Percentiles rank a stretch among this genome's conserved stretches.
These are phyloP conservation scores for Fusarium liriodendri DNA, from an alignment of 2,329 filamentous ascomycete species.

Conservation along the genomic window DNA sequence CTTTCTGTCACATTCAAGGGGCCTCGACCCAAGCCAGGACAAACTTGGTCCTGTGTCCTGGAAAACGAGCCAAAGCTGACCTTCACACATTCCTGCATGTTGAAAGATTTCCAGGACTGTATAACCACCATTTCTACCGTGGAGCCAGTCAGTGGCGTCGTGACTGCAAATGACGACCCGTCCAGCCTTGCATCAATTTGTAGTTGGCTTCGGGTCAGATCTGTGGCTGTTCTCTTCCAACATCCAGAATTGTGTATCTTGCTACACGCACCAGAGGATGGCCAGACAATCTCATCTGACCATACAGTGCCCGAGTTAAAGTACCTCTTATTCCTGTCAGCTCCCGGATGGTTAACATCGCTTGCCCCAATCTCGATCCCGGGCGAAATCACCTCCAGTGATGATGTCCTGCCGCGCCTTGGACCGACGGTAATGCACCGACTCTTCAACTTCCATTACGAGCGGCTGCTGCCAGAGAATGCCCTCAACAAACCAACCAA, in stretches of 20 bases:
- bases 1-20: conserved; percentile 30
- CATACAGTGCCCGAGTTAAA: conserved; percentile 37
- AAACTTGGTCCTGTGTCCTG: conserved; percentile 45
- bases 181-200: conserved; percentile 44
- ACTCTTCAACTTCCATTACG: conserved; percentile 48
- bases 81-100: conserved; percentile 52
- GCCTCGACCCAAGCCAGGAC: background rate
- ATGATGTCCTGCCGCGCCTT: conserved; percentile 30
- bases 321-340: conserved; percentile 53
- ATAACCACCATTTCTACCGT: conserved; percentile 10
- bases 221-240: conserved; percentile 51
- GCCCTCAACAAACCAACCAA: conserved; percentile 30
- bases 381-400: background rate
- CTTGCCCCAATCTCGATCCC: conserved; percentile 41
- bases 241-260: conserved; percentile 51
- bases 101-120: conserved; percentile 46
- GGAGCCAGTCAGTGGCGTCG: conserved; percentile 36
- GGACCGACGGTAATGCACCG: conserved; percentile 40
- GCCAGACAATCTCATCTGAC: background rate
- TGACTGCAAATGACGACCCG: conserved; percentile 22
- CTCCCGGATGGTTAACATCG: conserved; percentile 26
- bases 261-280: conserved; percentile 49
- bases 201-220: conserved; percentile 49
- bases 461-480: conserved; percentile 42
- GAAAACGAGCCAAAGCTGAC: conserved; percentile 36